Percentiles rank a stretch among this genome's conserved stretches.
Evolutionary conservation across 2,329 filamentous ascomycete species (phyloP).

Genomic region (Colletotrichum nymphaeae): DNA sequence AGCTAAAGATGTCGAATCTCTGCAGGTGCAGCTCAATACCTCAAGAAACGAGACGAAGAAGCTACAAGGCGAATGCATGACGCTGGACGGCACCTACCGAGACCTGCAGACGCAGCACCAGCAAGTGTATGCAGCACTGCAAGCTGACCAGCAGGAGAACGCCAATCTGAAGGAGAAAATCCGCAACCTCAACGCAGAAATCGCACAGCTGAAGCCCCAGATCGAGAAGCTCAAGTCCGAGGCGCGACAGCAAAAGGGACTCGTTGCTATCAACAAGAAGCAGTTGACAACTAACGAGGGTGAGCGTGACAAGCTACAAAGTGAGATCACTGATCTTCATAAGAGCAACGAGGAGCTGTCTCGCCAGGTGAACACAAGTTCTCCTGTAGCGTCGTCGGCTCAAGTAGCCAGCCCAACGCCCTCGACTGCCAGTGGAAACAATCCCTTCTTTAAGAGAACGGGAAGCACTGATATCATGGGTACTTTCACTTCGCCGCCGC

Average conservation of each 20-base stretch:
- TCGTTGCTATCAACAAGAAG: conserved; percentile 99
- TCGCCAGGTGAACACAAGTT: conserved; percentile 63
- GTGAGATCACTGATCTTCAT: conserved; percentile 77
- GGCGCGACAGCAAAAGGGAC: conserved; percentile 92
- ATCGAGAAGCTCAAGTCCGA: conserved; percentile 94
- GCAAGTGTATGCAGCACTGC: conserved; percentile 78
- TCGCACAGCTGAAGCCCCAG: conserved; percentile 85
- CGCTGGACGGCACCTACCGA: conserved; percentile 82
- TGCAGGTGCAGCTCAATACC: conserved; percentile 84
- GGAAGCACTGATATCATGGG: conserved; percentile 71
- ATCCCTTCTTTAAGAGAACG: conserved; percentile 90
- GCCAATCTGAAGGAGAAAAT: conserved; percentile 88
- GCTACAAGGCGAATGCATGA: conserved; percentile 84
- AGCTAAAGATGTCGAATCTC: conserved; percentile 82
- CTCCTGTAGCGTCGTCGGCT: conserved; percentile 58
- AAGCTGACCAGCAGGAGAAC: conserved; percentile 92
- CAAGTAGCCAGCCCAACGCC: conserved; percentile 76
- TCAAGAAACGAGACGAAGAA: conserved; percentile 86
- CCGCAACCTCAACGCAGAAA: conserved; percentile 82
- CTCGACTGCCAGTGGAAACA: conserved; percentile 81
- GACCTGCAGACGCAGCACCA: conserved; percentile 87
- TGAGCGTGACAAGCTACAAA: conserved; percentile 88
- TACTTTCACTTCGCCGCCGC: conserved; percentile 61
- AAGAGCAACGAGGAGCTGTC: conserved; percentile 71
- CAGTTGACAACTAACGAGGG: conserved; percentile 90